phyloP scores from a whole-genome alignment of 192 early-diverging fungal genomes.

The Coemansia sp. region DNA sequence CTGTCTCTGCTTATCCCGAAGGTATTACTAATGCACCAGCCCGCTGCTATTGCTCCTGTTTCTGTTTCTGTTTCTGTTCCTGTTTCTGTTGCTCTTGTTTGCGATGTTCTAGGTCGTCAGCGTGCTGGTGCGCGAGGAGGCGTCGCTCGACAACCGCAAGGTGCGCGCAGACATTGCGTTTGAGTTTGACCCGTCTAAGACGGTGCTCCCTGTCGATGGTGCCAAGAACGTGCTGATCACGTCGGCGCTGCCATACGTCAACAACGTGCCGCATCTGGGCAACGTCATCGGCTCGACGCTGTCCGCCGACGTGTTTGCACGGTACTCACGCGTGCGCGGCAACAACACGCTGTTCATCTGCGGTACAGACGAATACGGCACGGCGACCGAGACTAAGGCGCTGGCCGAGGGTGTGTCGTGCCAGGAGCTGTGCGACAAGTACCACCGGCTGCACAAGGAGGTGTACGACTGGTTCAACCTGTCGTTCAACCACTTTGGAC shows the following conservation, averaged over 20 bases:
- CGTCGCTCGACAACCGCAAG: slow-evolving; percentile 43
- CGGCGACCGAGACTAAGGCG: slow-evolving; percentile 98
- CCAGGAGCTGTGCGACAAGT: slow-evolving; percentile 96
- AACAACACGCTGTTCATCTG: slow-evolving; percentile 90
- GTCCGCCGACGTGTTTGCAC: slow-evolving; percentile 94
- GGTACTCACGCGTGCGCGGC: slow-evolving; percentile 85
- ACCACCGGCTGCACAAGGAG: slow-evolving; percentile 76
- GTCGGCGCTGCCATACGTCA: slow-evolving; percentile 94
- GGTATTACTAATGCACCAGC: too few relatives aligned
- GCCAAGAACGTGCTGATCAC: slow-evolving; percentile 92
- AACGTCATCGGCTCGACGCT: slow-evolving; percentile 99
- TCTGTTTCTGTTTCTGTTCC: not conserved
- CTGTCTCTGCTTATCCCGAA: too few relatives aligned
- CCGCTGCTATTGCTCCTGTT: not conserved
- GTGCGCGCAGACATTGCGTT: slow-evolving; percentile 28
- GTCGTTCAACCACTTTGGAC: slow-evolving; percentile 94
- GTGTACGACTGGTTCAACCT: slow-evolving; percentile 95
- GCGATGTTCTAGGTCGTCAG: slow-evolving; percentile 25
- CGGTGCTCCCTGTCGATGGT: slow-evolving; percentile 29
- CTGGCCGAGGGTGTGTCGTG: slow-evolving; percentile 86
- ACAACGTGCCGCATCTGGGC: slow-evolving; percentile 98
- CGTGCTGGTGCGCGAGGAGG: slow-evolving; percentile 44
- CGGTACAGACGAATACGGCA: slow-evolving; percentile 99
- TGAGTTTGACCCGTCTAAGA: slow-evolving; percentile 19
- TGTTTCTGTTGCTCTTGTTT: not conserved